phyloP scores from a whole-genome alignment of 2,329 filamentous ascomycete genomes.

The Phaeosphaeriaceae sp. region DNA sequence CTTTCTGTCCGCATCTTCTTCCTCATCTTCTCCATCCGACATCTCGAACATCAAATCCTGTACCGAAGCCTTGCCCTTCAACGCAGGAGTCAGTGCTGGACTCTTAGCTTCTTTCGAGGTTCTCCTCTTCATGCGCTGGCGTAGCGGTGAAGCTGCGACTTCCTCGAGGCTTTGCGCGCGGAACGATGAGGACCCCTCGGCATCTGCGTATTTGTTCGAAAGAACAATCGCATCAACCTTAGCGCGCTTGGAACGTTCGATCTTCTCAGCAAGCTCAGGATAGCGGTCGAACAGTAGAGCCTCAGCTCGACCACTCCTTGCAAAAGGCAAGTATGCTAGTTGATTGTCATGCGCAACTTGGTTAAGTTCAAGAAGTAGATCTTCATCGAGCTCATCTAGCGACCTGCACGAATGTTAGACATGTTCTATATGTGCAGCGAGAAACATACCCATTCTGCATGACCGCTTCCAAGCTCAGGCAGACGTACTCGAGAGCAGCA shows the following conservation, averaged over 20 bases:
- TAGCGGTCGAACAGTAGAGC: slow-evolving; percentile 68
- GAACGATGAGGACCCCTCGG: slow-evolving; percentile 70
- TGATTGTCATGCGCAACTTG: slow-evolving; percentile 83
- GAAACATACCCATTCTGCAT: slow-evolving; percentile 76
- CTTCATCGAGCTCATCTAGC: slow-evolving; percentile 83
- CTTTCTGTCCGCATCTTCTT: slow-evolving; percentile 10
- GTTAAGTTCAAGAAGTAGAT: slow-evolving; percentile 83
- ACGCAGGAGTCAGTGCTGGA: slow-evolving; percentile 68
- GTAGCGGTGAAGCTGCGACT: slow-evolving; percentile 54
- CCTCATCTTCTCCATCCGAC: slow-evolving; percentile 73
- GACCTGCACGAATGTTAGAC: slow-evolving; percentile 55
- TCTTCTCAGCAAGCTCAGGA: slow-evolving; percentile 67
- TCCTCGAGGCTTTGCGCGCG: slow-evolving; percentile 73
- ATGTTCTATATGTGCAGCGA: background rate
- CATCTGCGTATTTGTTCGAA: slow-evolving; percentile 67
- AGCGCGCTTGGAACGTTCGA: slow-evolving; percentile 71
- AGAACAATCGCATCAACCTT: slow-evolving; percentile 80
- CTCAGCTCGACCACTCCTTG: slow-evolving; percentile 76
- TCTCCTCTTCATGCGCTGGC: slow-evolving; percentile 51
- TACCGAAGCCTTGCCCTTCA: slow-evolving; percentile 72
- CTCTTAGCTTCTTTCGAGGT: slow-evolving; percentile 60
- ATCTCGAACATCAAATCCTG: slow-evolving; percentile 91
- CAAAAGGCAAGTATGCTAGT: slow-evolving; percentile 76
- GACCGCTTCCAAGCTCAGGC: slow-evolving; percentile 88
- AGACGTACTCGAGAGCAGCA: slow-evolving; percentile 87